Base-by-base conservation (phyloP, 441 rosid genomes). In the Erodium moschatum region DNA sequence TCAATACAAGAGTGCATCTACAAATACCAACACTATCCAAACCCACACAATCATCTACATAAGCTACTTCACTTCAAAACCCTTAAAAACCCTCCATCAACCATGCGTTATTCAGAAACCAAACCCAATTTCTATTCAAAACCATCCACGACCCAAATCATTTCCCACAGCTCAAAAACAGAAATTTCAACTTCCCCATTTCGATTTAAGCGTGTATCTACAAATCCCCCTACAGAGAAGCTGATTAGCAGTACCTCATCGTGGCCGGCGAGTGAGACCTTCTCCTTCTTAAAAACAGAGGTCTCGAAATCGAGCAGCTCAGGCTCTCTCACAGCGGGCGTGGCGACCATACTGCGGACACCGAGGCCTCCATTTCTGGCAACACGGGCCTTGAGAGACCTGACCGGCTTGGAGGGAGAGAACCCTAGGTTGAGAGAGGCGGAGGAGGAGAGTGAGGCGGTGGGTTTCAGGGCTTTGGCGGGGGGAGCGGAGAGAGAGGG, bases 301-400 rank as follows among this genome's bases (percentile, higher is more conserved):
- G 71, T 70, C 68, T 74, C 67, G 71, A 70, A 70, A 62, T 74
- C 77, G 29, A 70, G 69, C 27, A 70, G 38, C 8, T 20, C 3
- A 9, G 79, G 80, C 12, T 85, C 50, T 69, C 69, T 81, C 12
- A 80, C 65, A 6, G 83, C 82, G 18, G 91, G 83, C 0, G 69
- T 69, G 0, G 89, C 75, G 58, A 81, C 87, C 91, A 81, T 11
- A 8, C 1, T 83, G 6, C 79, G 73, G 5, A 83, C 76, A 1
- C 67, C 72, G 15, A 84, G 73, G 81, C 81, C 2, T 27, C 82
- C 76, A 40, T 72, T 42, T 21, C 67, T 65, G 56, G 78, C 38
- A n/a, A 48, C 56, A 48, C 56, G 56, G 38, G 78, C 80, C 15
- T 27, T 68, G 24, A 84, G 75, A 8, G 82, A 58, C 73, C 72